Evolutionary conservation across 108 stramenopile species (phyloP), one percentile per base, ranked within the genome.

Genomic region (Hondaea fermentalgiana): DNA sequence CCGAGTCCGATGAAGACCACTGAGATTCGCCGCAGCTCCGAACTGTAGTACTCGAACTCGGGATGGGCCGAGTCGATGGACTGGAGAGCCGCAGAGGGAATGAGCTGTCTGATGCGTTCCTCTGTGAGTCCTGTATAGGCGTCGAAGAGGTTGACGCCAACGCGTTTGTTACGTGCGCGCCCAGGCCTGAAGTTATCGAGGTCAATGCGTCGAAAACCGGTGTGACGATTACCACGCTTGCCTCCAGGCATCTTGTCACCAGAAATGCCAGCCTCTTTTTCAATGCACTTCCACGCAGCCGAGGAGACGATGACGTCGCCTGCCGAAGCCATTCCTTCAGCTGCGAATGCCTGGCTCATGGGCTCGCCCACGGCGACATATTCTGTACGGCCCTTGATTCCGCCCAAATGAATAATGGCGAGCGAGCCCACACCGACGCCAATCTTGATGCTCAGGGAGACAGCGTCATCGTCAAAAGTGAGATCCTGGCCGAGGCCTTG

Each of bases 1-100:
- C 93, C 93, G 44, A 94, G 90, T 90, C 93, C 93, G n/a, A 95
- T 91, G 83, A 95, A 95, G 35, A 95, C 59, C 45, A 93, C 93
- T 23, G 87, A 90, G 6, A 91, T 92, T 21, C 87, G 89, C 5
- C 91, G 53, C 47, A 93, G 57, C 88, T 94, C 93, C 25, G 89
- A 91, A 17, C 91, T 90, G 91, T 89, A 94, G 59, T 90, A 59
- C 60, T 94, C 93, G 53, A 91, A 90, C 44, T 94, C 93, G 5
- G 89, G 89, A 5, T 72, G 43, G 47, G 90, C 92, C 25, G 91
- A 89, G 55, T 91, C 23, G 49, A 83, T 83, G 45, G 76, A 83
- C 23, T 83, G 49, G 1, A 83, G 12, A 14, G 76, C 76, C 14
- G 76, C 76, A 55, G 76, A 21, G 6, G 76, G 76, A 45, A 83